Evolutionary conservation across 352 stramenopile species (phyloP).

Genomic region (Pythium sukuiense): DNA sequence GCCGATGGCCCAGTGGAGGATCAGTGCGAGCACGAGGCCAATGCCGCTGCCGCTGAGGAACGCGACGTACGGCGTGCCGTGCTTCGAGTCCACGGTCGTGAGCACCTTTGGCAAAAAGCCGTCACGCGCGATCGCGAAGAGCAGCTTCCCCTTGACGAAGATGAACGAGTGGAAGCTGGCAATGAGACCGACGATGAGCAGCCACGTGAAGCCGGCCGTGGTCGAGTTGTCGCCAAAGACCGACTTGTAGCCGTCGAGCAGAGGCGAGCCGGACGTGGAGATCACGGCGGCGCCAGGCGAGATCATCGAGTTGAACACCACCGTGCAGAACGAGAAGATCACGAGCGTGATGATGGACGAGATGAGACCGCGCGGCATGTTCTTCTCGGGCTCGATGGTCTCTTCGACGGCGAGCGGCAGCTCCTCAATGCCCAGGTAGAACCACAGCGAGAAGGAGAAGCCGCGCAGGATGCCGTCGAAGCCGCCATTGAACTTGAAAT

Average conservation of each 20-base stretch:
- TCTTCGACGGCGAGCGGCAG: slow-evolving; percentile 70
- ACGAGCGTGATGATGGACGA: slow-evolving; percentile 57
- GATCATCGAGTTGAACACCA: slow-evolving; percentile 63
- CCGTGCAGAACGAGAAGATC: slow-evolving; percentile 48
- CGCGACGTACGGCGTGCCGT: slow-evolving; percentile 41
- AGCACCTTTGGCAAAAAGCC: slow-evolving; percentile 56
- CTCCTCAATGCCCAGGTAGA: slow-evolving; percentile 78
- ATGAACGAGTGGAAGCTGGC: slow-evolving; percentile 71
- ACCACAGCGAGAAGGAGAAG: slow-evolving; percentile 68
- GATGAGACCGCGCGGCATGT: slow-evolving; percentile 61
- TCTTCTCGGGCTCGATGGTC: slow-evolving; percentile 67
- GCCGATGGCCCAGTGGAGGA: slow-evolving; percentile 61
- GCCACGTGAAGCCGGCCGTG: slow-evolving; percentile 63
- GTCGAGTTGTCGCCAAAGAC: slow-evolving; percentile 67
- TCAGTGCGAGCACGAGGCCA: slow-evolving; percentile 41
- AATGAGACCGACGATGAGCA: slow-evolving; percentile 59
- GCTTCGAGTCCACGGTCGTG: slow-evolving; percentile 47
- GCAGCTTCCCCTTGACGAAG: slow-evolving; percentile 61
- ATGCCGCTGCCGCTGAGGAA: slow-evolving; percentile 45
- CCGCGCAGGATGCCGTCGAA: slow-evolving; percentile 47
- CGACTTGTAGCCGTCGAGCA: slow-evolving; percentile 68
- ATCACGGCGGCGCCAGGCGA: slow-evolving; percentile 42
- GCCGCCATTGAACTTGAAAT: slow-evolving; percentile 50
- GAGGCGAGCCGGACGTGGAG: slow-evolving; percentile 36
- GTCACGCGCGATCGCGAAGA: slow-evolving; percentile 67